These are phyloP conservation scores for Macrolepiota fuliginosa DNA, from an alignment of 768 basidiomycete genomes.

Conservation along the genomic window DNA sequence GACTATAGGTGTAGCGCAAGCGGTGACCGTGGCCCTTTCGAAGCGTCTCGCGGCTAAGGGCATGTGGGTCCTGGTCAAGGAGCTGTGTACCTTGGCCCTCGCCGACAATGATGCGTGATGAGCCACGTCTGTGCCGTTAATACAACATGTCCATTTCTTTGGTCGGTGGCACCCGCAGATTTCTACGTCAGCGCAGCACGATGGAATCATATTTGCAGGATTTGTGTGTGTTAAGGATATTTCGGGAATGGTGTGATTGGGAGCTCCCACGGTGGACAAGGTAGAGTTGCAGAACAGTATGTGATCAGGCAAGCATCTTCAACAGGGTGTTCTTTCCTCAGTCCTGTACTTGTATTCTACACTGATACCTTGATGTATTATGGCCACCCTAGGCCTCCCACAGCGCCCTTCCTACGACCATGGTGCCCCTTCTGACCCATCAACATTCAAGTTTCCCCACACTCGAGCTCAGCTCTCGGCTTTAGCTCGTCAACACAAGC, in stretches of 20 bases:
- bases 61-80: no score
- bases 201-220: background rate
- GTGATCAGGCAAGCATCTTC: background rate
- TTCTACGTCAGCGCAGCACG: no score
- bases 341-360: conserved; percentile 5
- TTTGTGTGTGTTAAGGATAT: background rate
- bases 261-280: conserved; percentile 6
- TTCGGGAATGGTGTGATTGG: conserved; percentile 2
- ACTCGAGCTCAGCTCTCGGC: conserved; percentile 78
- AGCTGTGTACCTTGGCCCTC: no score
- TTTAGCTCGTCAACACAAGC: conserved; percentile 71
- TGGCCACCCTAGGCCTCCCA: conserved; percentile 10
- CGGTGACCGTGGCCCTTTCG: no score
- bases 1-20: no score
- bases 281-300: background rate
- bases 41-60: no score
- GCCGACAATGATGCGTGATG: no score
- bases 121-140: no score
- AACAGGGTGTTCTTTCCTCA: background rate
- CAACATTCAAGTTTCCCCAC: conserved; percentile 60
- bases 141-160: background rate
- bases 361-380: conserved; percentile 2
- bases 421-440: background rate
- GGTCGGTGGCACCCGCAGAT: no score
- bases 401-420: background rate